A percentile compares a stretch with the other conserved stretches of the same genome.
These are phyloP conservation scores for Diaporthe ilicicola DNA, from an alignment of 2,329 filamentous ascomycete genomes.

Conservation along the genomic window DNA sequence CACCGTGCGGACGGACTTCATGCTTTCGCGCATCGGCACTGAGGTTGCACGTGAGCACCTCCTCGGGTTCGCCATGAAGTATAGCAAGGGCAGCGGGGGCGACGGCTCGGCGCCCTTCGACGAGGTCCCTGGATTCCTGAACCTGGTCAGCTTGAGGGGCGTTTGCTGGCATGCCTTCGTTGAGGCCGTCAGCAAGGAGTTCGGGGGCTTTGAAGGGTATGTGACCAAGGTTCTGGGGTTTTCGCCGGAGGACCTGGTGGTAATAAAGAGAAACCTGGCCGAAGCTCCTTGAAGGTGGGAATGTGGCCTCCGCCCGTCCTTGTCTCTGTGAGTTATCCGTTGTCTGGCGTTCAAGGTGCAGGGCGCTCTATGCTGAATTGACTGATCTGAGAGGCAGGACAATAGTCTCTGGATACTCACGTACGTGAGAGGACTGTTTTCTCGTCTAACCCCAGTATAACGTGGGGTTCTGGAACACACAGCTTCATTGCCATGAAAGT, in stretches of 20 bases:
- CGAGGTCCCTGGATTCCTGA: constrained; percentile 56
- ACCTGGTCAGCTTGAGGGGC: constrained; percentile 53
- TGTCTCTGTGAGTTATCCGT: not conserved
- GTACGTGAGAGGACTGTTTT: not conserved
- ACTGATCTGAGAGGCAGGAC: not conserved
- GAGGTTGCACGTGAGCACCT: constrained; percentile 60
- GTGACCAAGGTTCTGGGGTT: constrained; percentile 55
- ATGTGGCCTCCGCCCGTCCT: not conserved
- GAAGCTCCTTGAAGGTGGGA: not conserved
- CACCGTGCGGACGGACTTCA: constrained; percentile 56
- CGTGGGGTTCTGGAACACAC: too few species aligned
- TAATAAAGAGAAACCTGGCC: constrained; percentile 56
- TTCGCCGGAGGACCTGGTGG: constrained; percentile 52
- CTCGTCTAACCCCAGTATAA: not conserved
- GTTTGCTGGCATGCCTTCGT: constrained; percentile 57
- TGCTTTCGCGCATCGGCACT: constrained; percentile 62
- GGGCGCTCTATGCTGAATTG: too few species aligned
- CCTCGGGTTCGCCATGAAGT: constrained; percentile 49
- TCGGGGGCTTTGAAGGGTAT: constrained; percentile 61
- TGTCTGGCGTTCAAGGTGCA: too few species aligned
- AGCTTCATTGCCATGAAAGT: too few species aligned
- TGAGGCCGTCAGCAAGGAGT: constrained; percentile 50
- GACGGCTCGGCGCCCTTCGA: constrained; percentile 39
- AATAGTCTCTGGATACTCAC: not conserved
- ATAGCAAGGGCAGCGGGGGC: constrained; percentile 35